phyloP scores from a whole-genome alignment of 108 stramenopile species.

The Skeletonema tropicum region DNA sequence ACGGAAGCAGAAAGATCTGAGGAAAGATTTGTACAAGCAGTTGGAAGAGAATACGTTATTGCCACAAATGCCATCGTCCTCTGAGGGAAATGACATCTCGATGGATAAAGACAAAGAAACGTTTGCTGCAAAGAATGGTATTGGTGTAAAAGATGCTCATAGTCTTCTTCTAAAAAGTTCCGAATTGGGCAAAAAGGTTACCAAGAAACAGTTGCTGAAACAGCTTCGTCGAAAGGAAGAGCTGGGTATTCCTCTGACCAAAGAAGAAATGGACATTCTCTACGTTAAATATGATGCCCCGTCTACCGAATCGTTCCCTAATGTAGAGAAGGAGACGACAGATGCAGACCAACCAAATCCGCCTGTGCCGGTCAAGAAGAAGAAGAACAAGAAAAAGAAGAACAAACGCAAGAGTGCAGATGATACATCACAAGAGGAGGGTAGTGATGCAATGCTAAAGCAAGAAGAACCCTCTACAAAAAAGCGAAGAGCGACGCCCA shows the following conservation, averaged over 20 bases:
- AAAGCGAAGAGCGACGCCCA: slow-evolving; percentile 6
- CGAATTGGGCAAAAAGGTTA: slow-evolving; percentile 55
- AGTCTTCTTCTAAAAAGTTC: slow-evolving; percentile 42
- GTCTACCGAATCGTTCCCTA: slow-evolving; percentile 9
- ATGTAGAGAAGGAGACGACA: neutral
- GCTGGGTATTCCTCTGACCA: slow-evolving; percentile 63
- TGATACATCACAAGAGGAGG: neutral
- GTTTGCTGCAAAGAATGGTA: slow-evolving; percentile 20
- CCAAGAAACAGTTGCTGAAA: slow-evolving; percentile 76
- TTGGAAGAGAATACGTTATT: slow-evolving; percentile 57
- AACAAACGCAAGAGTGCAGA: slow-evolving; percentile 28
- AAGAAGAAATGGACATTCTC: slow-evolving; percentile 73
- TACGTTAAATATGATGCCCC: slow-evolving; percentile 56
- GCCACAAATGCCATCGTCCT: slow-evolving; percentile 3
- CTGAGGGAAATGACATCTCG: slow-evolving; percentile 6
- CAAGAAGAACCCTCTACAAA: neutral
- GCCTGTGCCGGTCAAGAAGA: slow-evolving; percentile 9
- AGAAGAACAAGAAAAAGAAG: slow-evolving; percentile 33
- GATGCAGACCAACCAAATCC: slow-evolving; percentile 2
- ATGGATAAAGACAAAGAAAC: neutral
- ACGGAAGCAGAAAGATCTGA: slow-evolving; percentile 64
- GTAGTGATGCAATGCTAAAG: neutral
- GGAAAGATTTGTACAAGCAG: slow-evolving; percentile 66
- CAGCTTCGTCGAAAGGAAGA: slow-evolving; percentile 69
- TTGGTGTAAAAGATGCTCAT: slow-evolving; percentile 31